These are phyloP conservation scores for Juglanconis sp. DNA, from an alignment of 2,329 filamentous ascomycete genomes.

Conservation along the genomic window DNA sequence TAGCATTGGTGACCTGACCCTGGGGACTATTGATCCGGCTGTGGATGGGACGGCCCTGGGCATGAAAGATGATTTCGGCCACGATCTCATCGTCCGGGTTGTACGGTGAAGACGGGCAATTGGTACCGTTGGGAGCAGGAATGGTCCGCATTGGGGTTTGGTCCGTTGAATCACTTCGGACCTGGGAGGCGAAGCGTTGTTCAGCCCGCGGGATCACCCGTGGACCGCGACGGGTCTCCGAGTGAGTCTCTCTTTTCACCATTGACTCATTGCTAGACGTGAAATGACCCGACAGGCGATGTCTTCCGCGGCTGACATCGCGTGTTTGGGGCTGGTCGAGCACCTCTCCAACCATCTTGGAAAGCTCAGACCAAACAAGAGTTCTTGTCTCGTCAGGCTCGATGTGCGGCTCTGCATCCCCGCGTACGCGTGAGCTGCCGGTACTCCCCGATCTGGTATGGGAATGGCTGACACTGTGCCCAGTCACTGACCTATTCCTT, in stretches of 20 bases:
- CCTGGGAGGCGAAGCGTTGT: neutral
- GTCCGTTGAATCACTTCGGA: neutral
- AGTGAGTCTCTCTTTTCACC: neutral
- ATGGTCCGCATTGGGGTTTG: neutral
- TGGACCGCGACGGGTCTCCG: neutral
- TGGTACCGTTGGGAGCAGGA: neutral
- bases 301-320: slow-evolving; percentile 3
- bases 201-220: neutral
- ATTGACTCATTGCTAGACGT: neutral
- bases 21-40: no score
- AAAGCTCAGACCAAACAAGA: slow-evolving; percentile 9
- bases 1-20: neutral
- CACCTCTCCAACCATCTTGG: slow-evolving; percentile 10
- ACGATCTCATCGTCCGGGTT: slow-evolving; percentile 11
- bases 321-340: neutral
- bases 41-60: neutral
- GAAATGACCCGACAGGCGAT: no score
- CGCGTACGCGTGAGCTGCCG: neutral
- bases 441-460: neutral
- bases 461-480: neutral
- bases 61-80: slow-evolving; percentile 11
- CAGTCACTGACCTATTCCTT: neutral
- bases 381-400: slow-evolving; percentile 12
- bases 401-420: neutral
- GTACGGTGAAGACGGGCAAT: neutral